Evolutionary conservation across 164 flowering plant species (phyloP).

Genomic region (Magnolia kwangsiensis): DNA sequence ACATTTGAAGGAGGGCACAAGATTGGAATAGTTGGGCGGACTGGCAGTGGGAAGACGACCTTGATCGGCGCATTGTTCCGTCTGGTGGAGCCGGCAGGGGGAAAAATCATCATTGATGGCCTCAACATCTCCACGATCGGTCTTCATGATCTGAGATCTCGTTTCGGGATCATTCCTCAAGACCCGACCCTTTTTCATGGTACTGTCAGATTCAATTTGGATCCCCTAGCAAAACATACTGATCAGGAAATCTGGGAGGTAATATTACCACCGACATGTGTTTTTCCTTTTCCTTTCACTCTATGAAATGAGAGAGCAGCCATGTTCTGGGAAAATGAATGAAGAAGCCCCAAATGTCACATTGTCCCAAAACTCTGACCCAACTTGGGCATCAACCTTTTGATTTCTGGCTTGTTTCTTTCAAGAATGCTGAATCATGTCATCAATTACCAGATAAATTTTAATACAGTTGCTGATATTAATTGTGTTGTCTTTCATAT

Average conservation of each 20-base stretch:
- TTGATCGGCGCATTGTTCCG: slow-evolving; percentile 65
- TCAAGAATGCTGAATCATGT: no score
- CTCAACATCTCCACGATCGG: slow-evolving; percentile 59
- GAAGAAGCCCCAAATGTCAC: neutral
- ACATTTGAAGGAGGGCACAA: slow-evolving; percentile 65
- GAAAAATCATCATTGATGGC: slow-evolving; percentile 52
- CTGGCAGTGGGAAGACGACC: slow-evolving; percentile 82
- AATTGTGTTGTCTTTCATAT: slow-evolving; percentile 5
- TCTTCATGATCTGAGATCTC: slow-evolving; percentile 68
- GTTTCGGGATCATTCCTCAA: slow-evolving; percentile 68
- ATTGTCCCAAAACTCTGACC: neutral
- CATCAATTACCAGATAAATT: no score
- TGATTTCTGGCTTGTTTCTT: no score
- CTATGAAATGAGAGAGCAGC: neutral
- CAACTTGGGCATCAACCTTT: neutral
- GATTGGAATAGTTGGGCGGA: slow-evolving; percentile 80
- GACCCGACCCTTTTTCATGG: slow-evolving; percentile 70
- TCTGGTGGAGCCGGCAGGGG: slow-evolving; percentile 61
- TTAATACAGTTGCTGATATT: neutral
- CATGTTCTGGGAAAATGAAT: slow-evolving; percentile 1
- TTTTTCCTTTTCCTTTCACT: neutral
- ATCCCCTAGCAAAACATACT: slow-evolving; percentile 49
- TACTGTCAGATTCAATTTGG: slow-evolving; percentile 61
- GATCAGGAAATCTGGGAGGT: slow-evolving; percentile 78
- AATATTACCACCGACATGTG: neutral